These are phyloP conservation scores for Phoenix dactylifera DNA, from an alignment of 176 grass and related monocot species.

Conservation along the genomic window DNA sequence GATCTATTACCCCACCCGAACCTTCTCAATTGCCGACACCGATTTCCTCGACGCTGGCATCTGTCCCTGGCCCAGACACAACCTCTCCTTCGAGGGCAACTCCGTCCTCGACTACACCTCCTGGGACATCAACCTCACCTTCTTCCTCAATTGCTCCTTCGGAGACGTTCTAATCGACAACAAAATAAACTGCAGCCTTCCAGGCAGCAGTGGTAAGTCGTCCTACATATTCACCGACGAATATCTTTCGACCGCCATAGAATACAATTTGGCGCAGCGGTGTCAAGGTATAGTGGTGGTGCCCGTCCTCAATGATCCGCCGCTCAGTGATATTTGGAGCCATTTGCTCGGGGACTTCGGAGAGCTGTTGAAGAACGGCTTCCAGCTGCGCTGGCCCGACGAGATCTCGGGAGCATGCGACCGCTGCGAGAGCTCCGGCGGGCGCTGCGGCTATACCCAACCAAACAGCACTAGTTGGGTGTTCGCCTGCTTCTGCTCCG, in stretches of 20 bases:
- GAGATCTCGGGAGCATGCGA: too few species aligned
- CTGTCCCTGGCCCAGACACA: background rate
- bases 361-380: too few species aligned
- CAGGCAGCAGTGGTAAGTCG: fast-evolving
- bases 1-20: background rate
- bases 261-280: too few species aligned
- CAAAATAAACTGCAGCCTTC: background rate
- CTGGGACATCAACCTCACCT: background rate
- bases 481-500: too few species aligned
- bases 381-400: too few species aligned
- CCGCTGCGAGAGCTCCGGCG: too few species aligned
- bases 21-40: background rate
- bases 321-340: too few species aligned
- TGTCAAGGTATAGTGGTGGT: too few species aligned
- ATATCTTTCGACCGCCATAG: too few species aligned
- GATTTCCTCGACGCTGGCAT: background rate
- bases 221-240: background rate
- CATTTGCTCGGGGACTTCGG: too few species aligned
- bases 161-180: fast-evolving
- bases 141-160: background rate
- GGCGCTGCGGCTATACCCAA: too few species aligned
- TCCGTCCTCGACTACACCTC: background rate
- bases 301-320: too few species aligned
- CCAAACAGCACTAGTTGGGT: background rate
- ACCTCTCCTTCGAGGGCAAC: background rate